Base-by-base conservation (phyloP, 2,329 filamentous ascomycete genomes). In the Fusarium sublunatum region DNA sequence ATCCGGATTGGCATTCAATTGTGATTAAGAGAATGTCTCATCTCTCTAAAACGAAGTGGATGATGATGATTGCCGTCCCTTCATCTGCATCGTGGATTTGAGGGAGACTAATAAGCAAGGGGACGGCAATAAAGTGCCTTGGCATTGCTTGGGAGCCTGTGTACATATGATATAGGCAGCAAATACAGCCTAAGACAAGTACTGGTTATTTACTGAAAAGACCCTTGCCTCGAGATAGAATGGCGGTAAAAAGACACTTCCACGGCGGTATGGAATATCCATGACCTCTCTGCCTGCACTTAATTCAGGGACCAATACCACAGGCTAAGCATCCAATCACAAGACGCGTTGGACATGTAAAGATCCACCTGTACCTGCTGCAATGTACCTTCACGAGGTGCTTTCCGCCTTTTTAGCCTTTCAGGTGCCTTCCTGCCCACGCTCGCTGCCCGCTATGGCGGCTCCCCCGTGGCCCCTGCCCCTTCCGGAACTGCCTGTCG, bases 231-330 rank as follows among this genome's bases (percentile, higher is more conserved):
- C 15, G 25, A 34, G 13, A 40, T 46, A 58, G 61, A 65, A 65
- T 58, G 53, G 61, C 61, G 61, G 52, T 65, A 65, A 62, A 48
- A 61, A 58, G 61, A 40, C 42, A 57, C 52, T 34, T 43, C 28
- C 15, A 26, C 38, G 13, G 43, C 25, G 40, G 51, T 48, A 61
- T 65, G 51, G 61, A 40, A 40, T 45, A 31, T 63, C 45, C 38
- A 63, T 31, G 29, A 12, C 10, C 29, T 44, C 35, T 64, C 45
- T 55, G 46, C 42, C 35, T 31, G 61, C 58, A 54, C 32, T 22
- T 31, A 56, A 51, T 65, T 49, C 61, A 64, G 61, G 61, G 61
- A 64, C 61, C 56, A 64, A 65, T 58, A 53, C 53, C 51, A 28
- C 36, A 31, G 6, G 50, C 36, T 38, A 2, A 29, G 28, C 24